Percentiles rank a stretch among this genome's conserved stretches.
phyloP scores from a whole-genome alignment of 2,329 filamentous ascomycete species.

The Hortaea sp. region DNA sequence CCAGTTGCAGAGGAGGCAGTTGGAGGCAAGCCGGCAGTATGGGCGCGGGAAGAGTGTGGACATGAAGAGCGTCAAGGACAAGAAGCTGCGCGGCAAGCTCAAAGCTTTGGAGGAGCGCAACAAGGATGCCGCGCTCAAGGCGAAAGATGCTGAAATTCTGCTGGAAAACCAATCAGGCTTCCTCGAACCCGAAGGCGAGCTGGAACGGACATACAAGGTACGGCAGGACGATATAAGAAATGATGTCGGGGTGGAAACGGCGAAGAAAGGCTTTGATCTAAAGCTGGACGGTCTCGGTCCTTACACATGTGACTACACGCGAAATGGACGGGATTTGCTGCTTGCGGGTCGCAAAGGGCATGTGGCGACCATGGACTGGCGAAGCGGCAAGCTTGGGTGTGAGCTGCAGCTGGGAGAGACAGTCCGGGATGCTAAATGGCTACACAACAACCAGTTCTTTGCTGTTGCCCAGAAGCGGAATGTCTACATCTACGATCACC shows the following conservation, averaged over 20 bases:
- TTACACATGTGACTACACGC: conserved; percentile 79
- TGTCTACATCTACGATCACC: conserved; percentile 89
- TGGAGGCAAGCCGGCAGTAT: conserved; percentile 48
- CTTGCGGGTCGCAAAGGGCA: conserved; percentile 87
- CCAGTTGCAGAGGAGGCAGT: conserved; percentile 23
- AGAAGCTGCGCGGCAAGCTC: conserved; percentile 76
- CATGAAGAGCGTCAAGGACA: conserved; percentile 67
- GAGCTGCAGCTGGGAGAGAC: conserved; percentile 89
- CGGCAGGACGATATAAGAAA: conserved; percentile 74
- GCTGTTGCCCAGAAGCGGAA: conserved; percentile 94
- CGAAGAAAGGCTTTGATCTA: conserved; percentile 86
- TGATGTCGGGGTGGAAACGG: conserved; percentile 69
- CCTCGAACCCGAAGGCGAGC: conserved; percentile 74
- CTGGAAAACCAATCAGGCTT: conserved; percentile 80
- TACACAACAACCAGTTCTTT: conserved; percentile 92
- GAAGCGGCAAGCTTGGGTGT: conserved; percentile 79
- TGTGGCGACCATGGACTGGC: conserved; percentile 94
- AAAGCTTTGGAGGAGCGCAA: conserved; percentile 72
- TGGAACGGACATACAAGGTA: conserved; percentile 88
- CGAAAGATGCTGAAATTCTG: conserved; percentile 91
- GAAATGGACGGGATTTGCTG: conserved; percentile 77
- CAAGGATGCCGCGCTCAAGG: conserved; percentile 67
- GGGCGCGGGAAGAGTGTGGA: conserved; percentile 72
- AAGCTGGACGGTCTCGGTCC: conserved; percentile 75
- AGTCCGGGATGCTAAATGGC: conserved; percentile 77